Conservation (phyloP, 805 yeast genomes). For the Metschnikowia lachancei region DNA sequence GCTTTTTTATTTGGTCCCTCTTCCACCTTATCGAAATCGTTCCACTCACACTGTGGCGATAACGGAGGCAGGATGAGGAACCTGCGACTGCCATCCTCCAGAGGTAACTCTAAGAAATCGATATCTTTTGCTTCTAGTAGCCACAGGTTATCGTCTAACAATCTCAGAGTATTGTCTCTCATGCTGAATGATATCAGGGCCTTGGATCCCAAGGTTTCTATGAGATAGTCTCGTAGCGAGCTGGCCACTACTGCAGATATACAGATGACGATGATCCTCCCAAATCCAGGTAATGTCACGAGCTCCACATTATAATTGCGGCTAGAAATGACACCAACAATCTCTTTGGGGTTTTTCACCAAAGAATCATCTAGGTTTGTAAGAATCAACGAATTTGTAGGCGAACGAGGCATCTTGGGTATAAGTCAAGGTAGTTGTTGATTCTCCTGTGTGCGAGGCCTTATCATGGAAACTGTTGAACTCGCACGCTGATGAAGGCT, state of each 20-base stretch:
- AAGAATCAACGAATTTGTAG: slow-evolving; percentile 37
- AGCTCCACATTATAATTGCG: slow-evolving; percentile 30
- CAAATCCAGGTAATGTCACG: slow-evolving; percentile 33
- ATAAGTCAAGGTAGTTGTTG: not conserved
- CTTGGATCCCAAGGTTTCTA: slow-evolving; percentile 14
- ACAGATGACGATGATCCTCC: slow-evolving; percentile 36
- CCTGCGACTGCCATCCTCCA: slow-evolving; percentile 35
- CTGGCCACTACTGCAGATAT: slow-evolving; percentile 23
- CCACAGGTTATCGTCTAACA: slow-evolving; percentile 18
- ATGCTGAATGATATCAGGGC: slow-evolving; percentile 32
- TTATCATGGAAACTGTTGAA: not conserved
- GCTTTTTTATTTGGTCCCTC: slow-evolving; percentile 40
- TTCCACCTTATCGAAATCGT: slow-evolving; percentile 40
- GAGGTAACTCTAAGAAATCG: slow-evolving; percentile 40
- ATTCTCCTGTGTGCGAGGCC: slow-evolving; percentile 1
- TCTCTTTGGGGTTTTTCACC: slow-evolving; percentile 26
- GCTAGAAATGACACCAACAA: slow-evolving; percentile 27
- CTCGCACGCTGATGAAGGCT: slow-evolving; percentile 1
- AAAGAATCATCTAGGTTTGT: slow-evolving; percentile 26
- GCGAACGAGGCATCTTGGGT: slow-evolving; percentile 8
- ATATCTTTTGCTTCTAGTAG: slow-evolving; percentile 14
- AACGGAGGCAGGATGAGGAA: slow-evolving; percentile 46
- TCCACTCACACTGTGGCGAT: slow-evolving; percentile 46
- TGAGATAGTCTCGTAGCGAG: slow-evolving; percentile 21
- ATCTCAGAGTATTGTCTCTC: slow-evolving; percentile 28